These are phyloP conservation scores for Fusarium torulosum DNA, from an alignment of 2,329 filamentous ascomycete genomes.

Conservation along the genomic window DNA sequence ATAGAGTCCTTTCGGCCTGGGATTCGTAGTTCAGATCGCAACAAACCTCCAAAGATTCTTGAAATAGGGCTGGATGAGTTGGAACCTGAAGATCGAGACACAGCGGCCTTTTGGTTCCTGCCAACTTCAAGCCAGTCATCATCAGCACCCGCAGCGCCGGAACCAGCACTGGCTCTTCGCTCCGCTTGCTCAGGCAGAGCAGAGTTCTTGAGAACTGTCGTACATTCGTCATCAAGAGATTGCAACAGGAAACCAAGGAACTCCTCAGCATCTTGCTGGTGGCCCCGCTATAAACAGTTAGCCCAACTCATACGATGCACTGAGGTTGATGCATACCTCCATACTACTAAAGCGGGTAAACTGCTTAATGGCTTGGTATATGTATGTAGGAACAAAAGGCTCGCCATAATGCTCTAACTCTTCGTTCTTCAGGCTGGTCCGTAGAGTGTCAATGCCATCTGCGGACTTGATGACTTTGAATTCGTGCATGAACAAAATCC, in stretches of 20 bases:
- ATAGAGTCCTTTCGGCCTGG: constrained; percentile 91
- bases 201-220: constrained; percentile 71
- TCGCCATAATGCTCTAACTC: constrained; percentile 93
- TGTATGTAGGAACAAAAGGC: constrained; percentile 91
- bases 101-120: constrained; percentile 86
- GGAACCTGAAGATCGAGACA: constrained; percentile 87
- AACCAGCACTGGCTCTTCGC: constrained; percentile 45
- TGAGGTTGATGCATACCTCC: constrained; percentile 72
- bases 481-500: constrained; percentile 96
- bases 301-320: neutral
- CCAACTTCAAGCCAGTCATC: constrained; percentile 91
- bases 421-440: constrained; percentile 79
- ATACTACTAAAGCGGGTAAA: constrained; percentile 91
- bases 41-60: constrained; percentile 92
- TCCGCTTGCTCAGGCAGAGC: constrained; percentile 51
- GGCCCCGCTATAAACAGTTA: constrained; percentile 74
- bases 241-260: constrained; percentile 95
- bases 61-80: constrained; percentile 84
- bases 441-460: constrained; percentile 77
- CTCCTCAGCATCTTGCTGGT: constrained; percentile 98
- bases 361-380: constrained; percentile 91
- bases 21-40: constrained; percentile 89
- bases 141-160: constrained; percentile 50
- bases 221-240: constrained; percentile 92
- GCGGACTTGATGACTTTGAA: constrained; percentile 89